A percentile compares a stretch with the other conserved stretches of the same genome.
Evolutionary conservation across 2,329 filamentous ascomycete species (phyloP).

Genomic region (Clonostachys solani): DNA sequence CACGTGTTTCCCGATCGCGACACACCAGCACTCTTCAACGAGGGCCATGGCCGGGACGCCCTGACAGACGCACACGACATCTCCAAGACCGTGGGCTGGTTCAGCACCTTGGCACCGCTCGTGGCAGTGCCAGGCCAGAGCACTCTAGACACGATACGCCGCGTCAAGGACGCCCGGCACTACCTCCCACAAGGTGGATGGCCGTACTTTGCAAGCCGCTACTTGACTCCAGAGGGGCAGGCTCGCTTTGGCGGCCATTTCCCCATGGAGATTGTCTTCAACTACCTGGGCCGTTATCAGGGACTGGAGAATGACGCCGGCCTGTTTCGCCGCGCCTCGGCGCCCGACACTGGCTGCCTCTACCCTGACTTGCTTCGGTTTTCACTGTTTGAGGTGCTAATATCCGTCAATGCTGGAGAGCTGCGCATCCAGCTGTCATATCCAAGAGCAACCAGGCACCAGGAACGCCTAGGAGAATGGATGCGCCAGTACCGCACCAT

Average conservation of each 20-base stretch:
- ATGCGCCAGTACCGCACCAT: slow-evolving; percentile 9
- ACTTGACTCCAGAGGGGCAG: slow-evolving; percentile 1
- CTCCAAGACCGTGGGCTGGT: slow-evolving; percentile 31
- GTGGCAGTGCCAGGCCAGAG: slow-evolving; percentile 2
- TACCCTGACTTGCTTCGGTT: slow-evolving; percentile 3
- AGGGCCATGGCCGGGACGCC: slow-evolving; percentile 29
- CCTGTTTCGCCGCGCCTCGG: slow-evolving; percentile 9
- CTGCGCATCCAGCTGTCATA: slow-evolving; percentile 40
- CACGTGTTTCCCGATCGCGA: slow-evolving; percentile 18
- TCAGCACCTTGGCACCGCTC: slow-evolving; percentile 26
- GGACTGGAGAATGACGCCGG: slow-evolving; percentile 16
- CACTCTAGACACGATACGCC: slow-evolving; percentile 3
- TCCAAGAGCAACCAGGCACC: slow-evolving; percentile 32
- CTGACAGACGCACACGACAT: slow-evolving; percentile 21
- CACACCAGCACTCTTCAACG: slow-evolving; percentile 20
- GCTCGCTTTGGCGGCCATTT: slow-evolving; percentile 2
- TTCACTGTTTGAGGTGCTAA: slow-evolving; percentile 34
- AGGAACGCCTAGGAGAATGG: slow-evolving; percentile 35
- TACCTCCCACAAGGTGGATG: too few species aligned
- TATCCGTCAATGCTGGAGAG: slow-evolving; percentile 34
- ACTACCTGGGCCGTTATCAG: slow-evolving; percentile 32
- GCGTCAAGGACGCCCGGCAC: slow-evolving; percentile 8
- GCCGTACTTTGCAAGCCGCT: slow-evolving; percentile 1
- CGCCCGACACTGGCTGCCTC: slow-evolving; percentile 2
- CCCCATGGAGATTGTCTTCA: slow-evolving; percentile 40